Evolutionary conservation across 805 yeast genomes (phyloP).

Genomic region (Lipomyces spencermartinsiae): DNA sequence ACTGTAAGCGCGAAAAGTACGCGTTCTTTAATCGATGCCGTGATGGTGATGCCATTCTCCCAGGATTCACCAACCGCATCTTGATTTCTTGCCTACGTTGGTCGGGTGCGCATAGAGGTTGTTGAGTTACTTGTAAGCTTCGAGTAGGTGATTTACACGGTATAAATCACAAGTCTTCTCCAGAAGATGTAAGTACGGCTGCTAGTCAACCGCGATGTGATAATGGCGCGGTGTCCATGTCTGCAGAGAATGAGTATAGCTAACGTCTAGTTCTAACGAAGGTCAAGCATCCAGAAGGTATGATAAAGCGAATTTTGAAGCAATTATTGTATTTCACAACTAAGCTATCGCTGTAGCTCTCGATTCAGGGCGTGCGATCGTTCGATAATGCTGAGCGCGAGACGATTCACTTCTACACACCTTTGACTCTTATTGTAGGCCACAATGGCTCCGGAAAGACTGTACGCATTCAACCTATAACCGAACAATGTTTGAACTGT

Average conservation of each 20-base stretch:
- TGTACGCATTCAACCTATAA: constrained; percentile 35
- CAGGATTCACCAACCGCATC: too few species aligned
- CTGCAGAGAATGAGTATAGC: neutral
- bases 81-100: neutral
- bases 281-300: constrained; percentile 4
- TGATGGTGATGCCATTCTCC: neutral
- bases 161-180: neutral
- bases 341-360: constrained; percentile 53
- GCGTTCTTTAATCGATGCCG: neutral
- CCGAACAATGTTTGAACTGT: neutral
- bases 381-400: constrained; percentile 86
- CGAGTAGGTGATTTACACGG: neutral
- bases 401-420: constrained; percentile 86
- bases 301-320: neutral
- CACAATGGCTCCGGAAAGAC: constrained; percentile 97
- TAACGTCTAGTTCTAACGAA: neutral
- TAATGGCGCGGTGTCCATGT: too few species aligned
- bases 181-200: neutral
- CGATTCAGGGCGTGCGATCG: constrained; percentile 88
- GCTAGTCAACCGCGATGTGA: neutral
- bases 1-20: neutral
- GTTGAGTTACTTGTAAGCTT: neutral
- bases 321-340: neutral
- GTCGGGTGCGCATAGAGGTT: neutral
- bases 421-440: constrained; percentile 92